phyloP scores from a whole-genome alignment of 352 stramenopile genomes.

The Phytopythium oedochilum region DNA sequence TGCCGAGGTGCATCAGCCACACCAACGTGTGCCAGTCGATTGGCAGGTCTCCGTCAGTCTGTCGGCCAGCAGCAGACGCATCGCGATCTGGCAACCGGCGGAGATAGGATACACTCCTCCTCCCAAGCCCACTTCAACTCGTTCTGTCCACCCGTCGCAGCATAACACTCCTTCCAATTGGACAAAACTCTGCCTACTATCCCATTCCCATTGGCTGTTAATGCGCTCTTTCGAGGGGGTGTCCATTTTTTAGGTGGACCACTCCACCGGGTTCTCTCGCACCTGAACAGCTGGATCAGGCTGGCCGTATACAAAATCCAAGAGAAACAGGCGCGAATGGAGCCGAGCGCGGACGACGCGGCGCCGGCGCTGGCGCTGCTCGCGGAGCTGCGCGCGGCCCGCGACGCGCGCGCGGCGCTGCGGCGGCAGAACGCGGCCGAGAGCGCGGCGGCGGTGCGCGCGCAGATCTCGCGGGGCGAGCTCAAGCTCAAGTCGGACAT shows the following conservation, averaged over 20 bases:
- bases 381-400: conserved; percentile 36
- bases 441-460: conserved; percentile 51
- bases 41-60: too few relatives aligned
- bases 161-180: not conserved
- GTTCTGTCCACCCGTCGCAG: not conserved
- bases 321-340: not conserved
- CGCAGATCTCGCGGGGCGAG: conserved; percentile 76
- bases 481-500: conserved; percentile 97
- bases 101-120: too few relatives aligned
- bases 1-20: too few relatives aligned
- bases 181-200: not conserved
- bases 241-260: not conserved
- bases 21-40: too few relatives aligned
- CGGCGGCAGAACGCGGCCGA: conserved; percentile 48
- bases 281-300: too few relatives aligned
- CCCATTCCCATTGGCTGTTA: not conserved
- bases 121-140: not conserved
- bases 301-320: not conserved
- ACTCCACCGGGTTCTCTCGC: too few relatives aligned
- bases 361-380: conserved; percentile 25
- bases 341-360: not conserved
- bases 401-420: conserved; percentile 30
- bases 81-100: too few relatives aligned
- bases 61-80: too few relatives aligned
- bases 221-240: not conserved